phyloP scores from a whole-genome alignment of 2,329 filamentous ascomycete genomes.

The Talaromyces rugulosus region DNA sequence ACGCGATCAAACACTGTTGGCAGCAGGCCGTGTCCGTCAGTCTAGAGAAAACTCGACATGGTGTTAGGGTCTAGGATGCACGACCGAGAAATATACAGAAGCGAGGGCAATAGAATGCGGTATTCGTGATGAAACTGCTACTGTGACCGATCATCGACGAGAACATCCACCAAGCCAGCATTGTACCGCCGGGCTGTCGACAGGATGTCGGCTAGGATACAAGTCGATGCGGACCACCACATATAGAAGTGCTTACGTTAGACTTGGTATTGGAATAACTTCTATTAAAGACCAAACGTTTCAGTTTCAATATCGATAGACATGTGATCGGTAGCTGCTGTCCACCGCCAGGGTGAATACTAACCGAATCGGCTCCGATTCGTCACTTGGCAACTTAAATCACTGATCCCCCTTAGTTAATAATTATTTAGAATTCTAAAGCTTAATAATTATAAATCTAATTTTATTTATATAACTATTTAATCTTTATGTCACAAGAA shows the following conservation, averaged over 20 bases:
- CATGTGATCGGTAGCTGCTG: too few species aligned
- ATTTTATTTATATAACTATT: too few species aligned
- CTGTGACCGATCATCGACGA: not conserved
- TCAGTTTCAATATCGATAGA: not conserved
- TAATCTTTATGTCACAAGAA: too few species aligned
- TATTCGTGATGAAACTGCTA: not conserved
- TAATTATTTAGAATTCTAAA: too few species aligned
- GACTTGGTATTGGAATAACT: not conserved
- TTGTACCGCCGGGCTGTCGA: not conserved
- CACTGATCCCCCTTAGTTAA: too few species aligned
- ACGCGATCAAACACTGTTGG: not conserved
- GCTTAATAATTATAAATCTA: too few species aligned
- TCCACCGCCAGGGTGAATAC: too few species aligned
- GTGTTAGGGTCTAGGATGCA: not conserved
- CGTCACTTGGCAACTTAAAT: too few species aligned
- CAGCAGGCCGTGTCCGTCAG: not conserved
- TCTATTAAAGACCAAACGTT: not conserved
- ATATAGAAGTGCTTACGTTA: not conserved
- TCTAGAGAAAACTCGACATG: not conserved
- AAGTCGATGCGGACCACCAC: not conserved
- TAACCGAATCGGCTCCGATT: too few species aligned
- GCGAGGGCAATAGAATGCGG: not conserved
- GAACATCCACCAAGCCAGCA: not conserved
- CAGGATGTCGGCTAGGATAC: not conserved
- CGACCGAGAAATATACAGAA: not conserved